Conservation (phyloP, 306 rosid species). For the Rosa chinensis region DNA sequence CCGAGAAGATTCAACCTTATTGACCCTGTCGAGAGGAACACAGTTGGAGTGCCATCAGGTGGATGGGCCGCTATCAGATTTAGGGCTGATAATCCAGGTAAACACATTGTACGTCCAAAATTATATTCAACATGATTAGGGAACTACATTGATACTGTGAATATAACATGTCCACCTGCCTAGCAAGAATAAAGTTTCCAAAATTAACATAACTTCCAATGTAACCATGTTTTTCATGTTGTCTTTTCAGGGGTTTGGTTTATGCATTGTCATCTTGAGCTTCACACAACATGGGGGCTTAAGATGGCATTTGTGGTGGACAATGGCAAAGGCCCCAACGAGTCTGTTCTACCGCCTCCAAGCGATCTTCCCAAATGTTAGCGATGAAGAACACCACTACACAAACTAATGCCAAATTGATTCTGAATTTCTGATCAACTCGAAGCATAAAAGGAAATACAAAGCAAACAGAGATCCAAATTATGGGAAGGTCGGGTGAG, state of each 20-base stretch:
- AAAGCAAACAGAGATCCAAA: not conserved
- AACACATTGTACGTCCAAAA: not conserved
- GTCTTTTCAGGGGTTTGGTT: constrained; percentile 68
- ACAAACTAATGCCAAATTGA: constrained; percentile 10
- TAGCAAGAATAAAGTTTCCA: not conserved
- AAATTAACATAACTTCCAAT: not conserved
- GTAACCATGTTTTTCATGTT: not conserved
- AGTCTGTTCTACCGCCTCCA: constrained; percentile 76
- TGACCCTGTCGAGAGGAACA: constrained; percentile 89
- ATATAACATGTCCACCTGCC: not conserved
- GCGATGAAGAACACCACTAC: not conserved
- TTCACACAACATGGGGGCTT: constrained; percentile 88
- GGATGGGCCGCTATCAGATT: constrained; percentile 88
- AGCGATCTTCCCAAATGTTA: constrained; percentile 72
- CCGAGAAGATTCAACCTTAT: constrained; percentile 61
- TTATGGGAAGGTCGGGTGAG: not conserved
- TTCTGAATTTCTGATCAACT: not conserved
- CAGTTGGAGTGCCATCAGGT: constrained; percentile 71
- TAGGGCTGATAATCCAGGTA: constrained; percentile 90
- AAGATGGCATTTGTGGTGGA: constrained; percentile 91
- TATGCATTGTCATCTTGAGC: constrained; percentile 81
- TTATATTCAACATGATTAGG: not conserved
- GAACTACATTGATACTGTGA: not conserved
- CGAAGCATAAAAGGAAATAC: not conserved
- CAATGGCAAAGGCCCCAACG: constrained; percentile 72